Evolutionary conservation across 352 stramenopile species (phyloP), one percentile per base, ranked within the genome.

Genomic region (Phytophthora multivora): DNA sequence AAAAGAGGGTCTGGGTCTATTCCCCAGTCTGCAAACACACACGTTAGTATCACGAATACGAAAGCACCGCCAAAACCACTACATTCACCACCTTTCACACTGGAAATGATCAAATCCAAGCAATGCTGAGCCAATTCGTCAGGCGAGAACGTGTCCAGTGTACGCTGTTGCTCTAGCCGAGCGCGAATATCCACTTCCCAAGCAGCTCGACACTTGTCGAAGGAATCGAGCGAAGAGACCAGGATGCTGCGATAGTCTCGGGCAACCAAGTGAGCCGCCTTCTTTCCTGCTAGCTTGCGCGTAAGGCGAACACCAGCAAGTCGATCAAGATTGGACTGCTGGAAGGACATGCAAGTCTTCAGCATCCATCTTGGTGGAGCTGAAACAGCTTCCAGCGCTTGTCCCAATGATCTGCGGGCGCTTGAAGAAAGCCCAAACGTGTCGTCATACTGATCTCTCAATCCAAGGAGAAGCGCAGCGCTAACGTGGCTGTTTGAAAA

Each of bases 1-100:
- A 93, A 85, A 5, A 93, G 69, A 25, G 72, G 71, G 16, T 89
- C 79, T 1, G 75, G 69, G 39, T 93, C 85, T 5, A 91, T 41
- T 5, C 82, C 80, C 80, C 79, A 88, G 50, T 89, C 85, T 88
- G 60, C 23, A 50, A 49, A 23, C 28, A 4, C n/a, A 47, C 12
- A 47, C 5, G 15, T 55, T n/a, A 61, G 25, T n/a, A 53, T 50
- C 15, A 33, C n/a, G 7, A 46, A 50, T 5, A 4, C 5, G 26
- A 48, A 56, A 49, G 6, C n/a, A 54, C 28, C 10, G 28, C 12
- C 9, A 13, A 33, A 33, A 30, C 5, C 7, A 6, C 26, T 2
- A 30, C 2, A 2, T 26, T 28, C 0, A 0, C 9, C 26, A 83
- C 78, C 73, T 79, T 89, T 93, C 25, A 93, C 69, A 12, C 75